Base-by-base conservation (phyloP, 192 early-diverging fungal species). In the Phlyctochytrium planicorne region DNA sequence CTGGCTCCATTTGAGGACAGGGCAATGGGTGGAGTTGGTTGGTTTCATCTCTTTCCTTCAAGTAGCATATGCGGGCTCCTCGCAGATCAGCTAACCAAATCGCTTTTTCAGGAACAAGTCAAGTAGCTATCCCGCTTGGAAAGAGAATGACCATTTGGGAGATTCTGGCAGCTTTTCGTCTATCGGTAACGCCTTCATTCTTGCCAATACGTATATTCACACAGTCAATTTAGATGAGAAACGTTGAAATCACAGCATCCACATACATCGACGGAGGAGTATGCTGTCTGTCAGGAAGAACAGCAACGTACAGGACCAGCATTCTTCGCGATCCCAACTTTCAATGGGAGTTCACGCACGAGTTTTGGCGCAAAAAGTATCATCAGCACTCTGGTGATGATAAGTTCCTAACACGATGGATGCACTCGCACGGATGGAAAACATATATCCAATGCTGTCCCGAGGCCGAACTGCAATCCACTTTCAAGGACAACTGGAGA, bases 231-330 rank as follows among this genome's bases (percentile, higher is more conserved):
- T 67, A 78, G 77, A 87, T 88, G 61, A 80, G 89, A 12, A 90
- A 90, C 56, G 87, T 90, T 59, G 89, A 90, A 63, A 86, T 90
- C 63, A 87, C 87, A 1, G 81, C 89, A 0, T 86, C 87, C 27
- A 89, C 89, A 0, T 87, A 90, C 62, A 90, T 90, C 47, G 89
- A 90, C 53, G 89, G 89, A 30, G 89, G 89, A 12, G 81, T 90
- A 17, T 89, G 87, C 59, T 90, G 89, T 75, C 65, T 90, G 30
- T 90, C 89, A 1, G 89, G 89, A 2, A 76, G 89, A 1, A 90
- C 89, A 14, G 89, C 89, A 30, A 86, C 86, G 1, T 90, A 90
- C 62, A 78, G 89, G 23, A 88, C 88, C 1, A 68, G 79, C 34
- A 90, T 90, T 57, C 74, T 90, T 6, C 83, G 86, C 53, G 87